Evolutionary conservation across 257 asterid species (phyloP).

Genomic region (Cinchona pubescens): DNA sequence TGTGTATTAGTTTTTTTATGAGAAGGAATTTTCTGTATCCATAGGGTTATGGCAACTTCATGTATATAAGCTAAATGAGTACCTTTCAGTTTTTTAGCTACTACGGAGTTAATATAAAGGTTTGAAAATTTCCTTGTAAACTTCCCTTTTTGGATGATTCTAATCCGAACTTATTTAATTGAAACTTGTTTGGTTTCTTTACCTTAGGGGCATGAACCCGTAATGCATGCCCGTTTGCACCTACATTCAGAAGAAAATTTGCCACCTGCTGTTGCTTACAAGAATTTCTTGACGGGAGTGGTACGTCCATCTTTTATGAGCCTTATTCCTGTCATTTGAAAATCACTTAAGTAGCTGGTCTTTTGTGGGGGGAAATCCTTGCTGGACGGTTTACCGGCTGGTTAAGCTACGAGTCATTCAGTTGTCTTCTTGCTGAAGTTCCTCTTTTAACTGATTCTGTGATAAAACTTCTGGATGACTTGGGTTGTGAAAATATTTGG

Average conservation of each 20-base stretch:
- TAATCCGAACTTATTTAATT: slow-evolving; percentile 7
- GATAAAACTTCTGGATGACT: slow-evolving; percentile 65
- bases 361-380: slow-evolving; percentile 73
- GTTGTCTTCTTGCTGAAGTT: slow-evolving; percentile 93
- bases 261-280: slow-evolving; percentile 67
- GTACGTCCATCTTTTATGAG: slow-evolving; percentile 41
- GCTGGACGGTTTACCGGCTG: slow-evolving; percentile 78
- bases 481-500: slow-evolving; percentile 62
- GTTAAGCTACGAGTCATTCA: slow-evolving; percentile 88
- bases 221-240: slow-evolving; percentile 82
- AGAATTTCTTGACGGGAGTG: slow-evolving; percentile 78
- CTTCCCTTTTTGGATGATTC: slow-evolving; percentile 10
- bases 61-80: not conserved
- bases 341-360: slow-evolving; percentile 30
- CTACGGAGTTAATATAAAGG: not conserved
- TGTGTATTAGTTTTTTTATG: too few species aligned
- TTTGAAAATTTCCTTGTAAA: not conserved
- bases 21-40: not conserved
- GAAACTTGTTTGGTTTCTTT: slow-evolving; percentile 19
- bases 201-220: slow-evolving; percentile 89
- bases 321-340: slow-evolving; percentile 12
- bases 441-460: slow-evolving; percentile 82
- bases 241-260: slow-evolving; percentile 47
- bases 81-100: not conserved
- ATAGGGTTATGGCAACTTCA: not conserved